Evolutionary conservation across 495 filamentous ascomycete genomes (phyloP).

Genomic region (Podospora appendiculata): DNA sequence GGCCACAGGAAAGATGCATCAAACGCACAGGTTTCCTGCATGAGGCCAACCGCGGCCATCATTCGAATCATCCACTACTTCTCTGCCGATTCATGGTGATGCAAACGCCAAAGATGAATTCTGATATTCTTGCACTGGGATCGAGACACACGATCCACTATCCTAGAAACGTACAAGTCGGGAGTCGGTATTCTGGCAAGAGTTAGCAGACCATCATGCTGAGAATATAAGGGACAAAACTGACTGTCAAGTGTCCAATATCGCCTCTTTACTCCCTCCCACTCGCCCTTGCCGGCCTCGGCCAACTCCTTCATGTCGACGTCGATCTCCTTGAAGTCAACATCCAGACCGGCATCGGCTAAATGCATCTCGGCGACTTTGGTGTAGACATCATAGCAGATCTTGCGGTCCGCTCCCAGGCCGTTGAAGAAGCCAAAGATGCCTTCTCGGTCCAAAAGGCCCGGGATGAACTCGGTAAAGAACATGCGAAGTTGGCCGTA

Average conservation of each 20-base stretch:
- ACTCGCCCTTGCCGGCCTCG: conserved; percentile 52
- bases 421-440: conserved; percentile 94
- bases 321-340: conserved; percentile 70
- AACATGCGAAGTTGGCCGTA: conserved; percentile 80
- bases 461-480: conserved; percentile 80
- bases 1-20: neutral
- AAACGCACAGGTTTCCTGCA: conserved; percentile 2
- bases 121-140: too few species aligned
- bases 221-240: conserved; percentile 9
- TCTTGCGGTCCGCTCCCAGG: conserved; percentile 81
- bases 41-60: conserved; percentile 12
- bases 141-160: conserved; percentile 13
- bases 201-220: conserved; percentile 4
- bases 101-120: neutral
- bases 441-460: conserved; percentile 62
- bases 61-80: neutral
- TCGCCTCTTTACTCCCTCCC: conserved; percentile 76
- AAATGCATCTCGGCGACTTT: conserved; percentile 90
- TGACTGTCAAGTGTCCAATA: conserved; percentile 79
- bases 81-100: neutral
- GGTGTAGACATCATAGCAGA: conserved; percentile 93
- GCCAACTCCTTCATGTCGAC: conserved; percentile 52
- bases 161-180: conserved; percentile 53
- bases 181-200: conserved; percentile 37
- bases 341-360: conserved; percentile 83